A percentile compares a stretch with the other conserved stretches of the same genome.
Conservation (phyloP, 2,329 filamentous ascomycete species). For the Xylariaceae sp. region DNA sequence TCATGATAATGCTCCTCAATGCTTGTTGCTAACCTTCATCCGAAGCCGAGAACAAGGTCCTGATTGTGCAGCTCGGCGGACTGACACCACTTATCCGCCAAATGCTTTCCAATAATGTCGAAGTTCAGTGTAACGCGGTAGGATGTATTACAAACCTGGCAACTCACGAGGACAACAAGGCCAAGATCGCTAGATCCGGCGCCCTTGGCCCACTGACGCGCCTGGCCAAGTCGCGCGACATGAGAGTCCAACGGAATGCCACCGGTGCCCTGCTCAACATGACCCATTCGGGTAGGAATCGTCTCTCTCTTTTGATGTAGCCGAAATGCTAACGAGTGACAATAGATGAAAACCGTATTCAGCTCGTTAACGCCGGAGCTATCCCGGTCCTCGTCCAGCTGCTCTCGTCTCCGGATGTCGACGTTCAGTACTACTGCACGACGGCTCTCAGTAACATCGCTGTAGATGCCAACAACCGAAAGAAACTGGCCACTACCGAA, state of each 20-base stretch:
- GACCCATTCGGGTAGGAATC: constrained; percentile 86
- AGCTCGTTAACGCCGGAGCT: constrained; percentile 94
- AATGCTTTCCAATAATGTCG: constrained; percentile 97
- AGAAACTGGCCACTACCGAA: constrained; percentile 85
- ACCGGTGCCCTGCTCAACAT: constrained; percentile 96
- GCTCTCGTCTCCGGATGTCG: constrained; percentile 85
- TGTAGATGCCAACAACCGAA: constrained; percentile 84
- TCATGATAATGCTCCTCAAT: background rate
- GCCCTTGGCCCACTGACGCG: constrained; percentile 86
- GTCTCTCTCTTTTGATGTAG: background rate
- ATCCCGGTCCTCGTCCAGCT: constrained; percentile 96
- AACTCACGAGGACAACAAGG: constrained; percentile 98
- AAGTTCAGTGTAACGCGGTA: constrained; percentile 98
- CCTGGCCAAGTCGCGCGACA: constrained; percentile 94
- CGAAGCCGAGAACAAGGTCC: constrained; percentile 91
- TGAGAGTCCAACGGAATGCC: constrained; percentile 96
- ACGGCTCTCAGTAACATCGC: constrained; percentile 98
- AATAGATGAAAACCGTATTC: constrained; percentile 91
- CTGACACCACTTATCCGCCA: constrained; percentile 89
- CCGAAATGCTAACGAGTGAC: constrained; percentile 11
- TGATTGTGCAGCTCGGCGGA: constrained; percentile 89
- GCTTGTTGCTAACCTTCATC: constrained; percentile 14
- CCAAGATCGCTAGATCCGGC: constrained; percentile 93
- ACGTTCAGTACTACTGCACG: constrained; percentile 99
- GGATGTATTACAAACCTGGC: constrained; percentile 98